A percentile compares a stretch with the other conserved stretches of the same genome.
Conservation (phyloP, 768 basidiomycete genomes). For the Lyophyllum shimeji region DNA sequence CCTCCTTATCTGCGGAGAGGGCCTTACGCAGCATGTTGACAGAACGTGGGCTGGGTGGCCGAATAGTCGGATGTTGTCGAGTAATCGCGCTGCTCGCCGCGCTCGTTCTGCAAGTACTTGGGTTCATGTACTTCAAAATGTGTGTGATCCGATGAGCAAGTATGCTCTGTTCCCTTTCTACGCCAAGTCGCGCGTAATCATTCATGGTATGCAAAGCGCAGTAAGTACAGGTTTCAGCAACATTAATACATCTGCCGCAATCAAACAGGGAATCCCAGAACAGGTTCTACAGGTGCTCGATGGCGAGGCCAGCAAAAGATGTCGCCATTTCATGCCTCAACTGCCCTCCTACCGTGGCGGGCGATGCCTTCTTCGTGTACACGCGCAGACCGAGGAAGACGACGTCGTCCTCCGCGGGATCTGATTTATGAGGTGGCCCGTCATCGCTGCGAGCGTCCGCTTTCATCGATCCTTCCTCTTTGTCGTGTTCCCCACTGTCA, state of each 20-base stretch:
- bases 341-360: conserved; percentile 33
- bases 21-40: conserved; percentile 61
- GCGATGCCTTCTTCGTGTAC: conserved; percentile 33
- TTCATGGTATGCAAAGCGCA: no score
- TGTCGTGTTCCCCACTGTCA: background rate
- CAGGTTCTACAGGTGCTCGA: background rate
- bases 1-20: conserved; percentile 77
- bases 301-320: conserved; percentile 13
- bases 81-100: no score
- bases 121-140: no score
- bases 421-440: background rate
- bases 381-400: conserved; percentile 36
- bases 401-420: conserved; percentile 15
- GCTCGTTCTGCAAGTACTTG: no score
- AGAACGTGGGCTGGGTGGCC: no score
- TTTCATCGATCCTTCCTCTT: background rate
- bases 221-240: no score
- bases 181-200: no score
- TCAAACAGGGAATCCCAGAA: background rate
- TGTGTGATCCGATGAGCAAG: no score
- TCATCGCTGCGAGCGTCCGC: background rate
- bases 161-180: background rate
- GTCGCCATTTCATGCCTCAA: conserved; percentile 24
- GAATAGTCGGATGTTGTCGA: no score
- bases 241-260: background rate